phyloP scores from a whole-genome alignment of 495 filamentous ascomycete species.

The Pyrenopolyporus hunteri region DNA sequence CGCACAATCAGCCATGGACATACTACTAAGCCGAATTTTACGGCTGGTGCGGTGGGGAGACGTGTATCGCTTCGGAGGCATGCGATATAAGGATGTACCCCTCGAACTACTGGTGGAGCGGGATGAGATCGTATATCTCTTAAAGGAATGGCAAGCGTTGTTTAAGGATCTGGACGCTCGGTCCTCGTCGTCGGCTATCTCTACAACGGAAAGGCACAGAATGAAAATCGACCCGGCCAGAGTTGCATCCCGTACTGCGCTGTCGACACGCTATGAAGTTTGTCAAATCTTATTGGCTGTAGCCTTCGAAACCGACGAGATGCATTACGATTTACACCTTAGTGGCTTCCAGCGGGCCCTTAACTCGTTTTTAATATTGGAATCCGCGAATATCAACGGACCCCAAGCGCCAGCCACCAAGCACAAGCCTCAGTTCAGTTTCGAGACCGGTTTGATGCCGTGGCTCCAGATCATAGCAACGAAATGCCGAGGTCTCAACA shows the following conservation, averaged over 20 bases:
- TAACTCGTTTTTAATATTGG: constrained; percentile 16
- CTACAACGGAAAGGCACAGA: neutral
- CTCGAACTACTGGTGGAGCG: constrained; percentile 14
- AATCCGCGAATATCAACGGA: constrained; percentile 9
- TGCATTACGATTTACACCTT: constrained; percentile 37
- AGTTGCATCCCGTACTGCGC: constrained; percentile 10
- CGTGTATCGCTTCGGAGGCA: constrained; percentile 29
- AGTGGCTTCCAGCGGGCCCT: constrained; percentile 34
- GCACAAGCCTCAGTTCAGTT: constrained; percentile 46
- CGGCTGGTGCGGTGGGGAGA: constrained; percentile 39
- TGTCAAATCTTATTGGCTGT: constrained; percentile 36
- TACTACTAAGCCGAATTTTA: constrained; percentile 34
- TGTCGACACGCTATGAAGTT: constrained; percentile 31
- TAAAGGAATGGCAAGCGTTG: constrained; percentile 35
- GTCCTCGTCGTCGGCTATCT: neutral
- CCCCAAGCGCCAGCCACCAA: constrained; percentile 22
- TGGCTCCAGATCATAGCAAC: constrained; percentile 53
- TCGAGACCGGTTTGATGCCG: constrained; percentile 53
- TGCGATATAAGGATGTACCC: constrained; percentile 6
- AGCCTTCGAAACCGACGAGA: constrained; percentile 38
- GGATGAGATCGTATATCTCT: constrained; percentile 1
- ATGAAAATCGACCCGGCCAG: neutral
- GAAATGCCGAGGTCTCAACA: constrained; percentile 49
- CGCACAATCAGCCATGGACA: constrained; percentile 32
- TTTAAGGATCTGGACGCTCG: constrained; percentile 29